These are phyloP conservation scores for Aureoboletus auriporus DNA, from an alignment of 768 basidiomycete genomes.

Conservation along the genomic window DNA sequence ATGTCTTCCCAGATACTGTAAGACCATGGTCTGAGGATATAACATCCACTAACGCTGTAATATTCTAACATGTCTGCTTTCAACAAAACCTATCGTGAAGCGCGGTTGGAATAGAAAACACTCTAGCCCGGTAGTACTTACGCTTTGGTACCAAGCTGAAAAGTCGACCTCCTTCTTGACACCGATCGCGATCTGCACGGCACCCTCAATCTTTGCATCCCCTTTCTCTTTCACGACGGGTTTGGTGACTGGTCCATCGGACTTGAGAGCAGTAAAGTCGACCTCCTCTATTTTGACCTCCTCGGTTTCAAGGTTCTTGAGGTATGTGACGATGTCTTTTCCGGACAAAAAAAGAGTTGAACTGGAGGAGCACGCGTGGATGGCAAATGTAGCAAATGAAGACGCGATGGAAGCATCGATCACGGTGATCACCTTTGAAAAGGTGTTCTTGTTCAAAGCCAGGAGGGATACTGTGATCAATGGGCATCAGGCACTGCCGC, in stretches of 20 bases:
- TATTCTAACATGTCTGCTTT: conserved; percentile 99
- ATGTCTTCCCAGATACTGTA: conserved; percentile 97
- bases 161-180: conserved; percentile 97
- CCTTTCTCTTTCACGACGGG: conserved; percentile 57
- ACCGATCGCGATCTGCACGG: conserved; percentile 89
- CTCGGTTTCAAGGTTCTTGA: conserved; percentile 66
- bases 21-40: conserved; percentile 97
- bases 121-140: conserved; percentile 32
- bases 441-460: conserved; percentile 58
- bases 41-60: conserved; percentile 97
- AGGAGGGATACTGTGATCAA: conserved; percentile 69
- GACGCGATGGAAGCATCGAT: conserved; percentile 77
- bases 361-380: conserved; percentile 70
- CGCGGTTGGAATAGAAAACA: conserved; percentile 4
- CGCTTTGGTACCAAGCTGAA: conserved; percentile 89
- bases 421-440: conserved; percentile 69
- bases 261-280: conserved; percentile 64
- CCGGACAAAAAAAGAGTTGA: conserved; percentile 79
- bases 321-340: conserved; percentile 66
- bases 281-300: conserved; percentile 64
- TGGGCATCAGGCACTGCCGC: background rate
- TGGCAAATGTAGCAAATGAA: conserved; percentile 59
- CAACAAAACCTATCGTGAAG: conserved; percentile 70
- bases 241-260: conserved; percentile 35
- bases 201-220: conserved; percentile 79